phyloP scores from a whole-genome alignment of 1,139 yeast species.

The Zhuliangozyma parablackwelliae region DNA sequence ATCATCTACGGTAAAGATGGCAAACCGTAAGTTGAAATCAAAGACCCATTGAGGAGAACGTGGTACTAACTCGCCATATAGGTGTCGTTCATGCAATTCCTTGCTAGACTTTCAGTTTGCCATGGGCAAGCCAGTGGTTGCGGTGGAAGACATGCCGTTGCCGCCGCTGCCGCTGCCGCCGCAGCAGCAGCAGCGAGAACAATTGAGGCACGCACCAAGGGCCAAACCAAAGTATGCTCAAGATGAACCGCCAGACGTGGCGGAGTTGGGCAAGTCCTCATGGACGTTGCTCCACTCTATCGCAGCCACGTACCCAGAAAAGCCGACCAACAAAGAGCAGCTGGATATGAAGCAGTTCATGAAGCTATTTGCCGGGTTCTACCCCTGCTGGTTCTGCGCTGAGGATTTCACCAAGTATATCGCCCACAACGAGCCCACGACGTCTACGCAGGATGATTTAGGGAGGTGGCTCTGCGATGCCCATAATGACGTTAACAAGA shows the following conservation, averaged over 20 bases:
- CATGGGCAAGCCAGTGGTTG: conserved; percentile 7
- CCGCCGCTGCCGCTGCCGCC: conserved; percentile 4
- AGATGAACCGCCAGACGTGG: conserved; percentile 86
- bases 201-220: conserved; percentile 1
- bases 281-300: conserved; percentile 92
- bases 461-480: conserved; percentile 94
- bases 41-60: too few relatives aligned
- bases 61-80: conserved; percentile 12
- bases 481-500: conserved; percentile 83
- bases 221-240: conserved; percentile 21
- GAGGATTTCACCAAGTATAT: conserved; percentile 72
- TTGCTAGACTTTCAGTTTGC: conserved; percentile 72
- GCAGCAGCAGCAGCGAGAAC: conserved; percentile 11
- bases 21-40: conserved; percentile 60
- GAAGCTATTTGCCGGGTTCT: conserved; percentile 67
- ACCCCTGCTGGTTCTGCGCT: conserved; percentile 96
- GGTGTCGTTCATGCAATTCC: conserved; percentile 83
- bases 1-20: conserved; percentile 84
- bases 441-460: conserved; percentile 67
- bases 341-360: conserved; percentile 68
- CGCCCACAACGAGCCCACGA: conserved; percentile 57
- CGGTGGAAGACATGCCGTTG: not conserved
- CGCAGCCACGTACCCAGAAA: conserved; percentile 84
- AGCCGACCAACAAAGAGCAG: conserved; percentile 60
- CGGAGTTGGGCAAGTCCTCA: conserved; percentile 73